Evolutionary conservation across 2,329 filamentous ascomycete species (phyloP).

Genomic region (Xylaria arbuscula): DNA sequence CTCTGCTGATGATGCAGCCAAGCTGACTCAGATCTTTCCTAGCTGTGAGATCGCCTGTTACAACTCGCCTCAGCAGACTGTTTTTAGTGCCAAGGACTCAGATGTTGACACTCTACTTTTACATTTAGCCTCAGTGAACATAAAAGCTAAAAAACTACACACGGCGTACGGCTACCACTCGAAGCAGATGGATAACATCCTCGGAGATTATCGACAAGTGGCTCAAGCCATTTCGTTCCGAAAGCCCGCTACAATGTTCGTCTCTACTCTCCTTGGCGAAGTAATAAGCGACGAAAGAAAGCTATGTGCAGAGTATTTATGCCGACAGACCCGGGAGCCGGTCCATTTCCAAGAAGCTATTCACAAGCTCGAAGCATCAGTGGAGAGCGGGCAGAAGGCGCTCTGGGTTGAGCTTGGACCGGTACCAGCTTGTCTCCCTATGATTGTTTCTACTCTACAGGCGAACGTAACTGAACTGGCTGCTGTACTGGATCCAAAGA

Average conservation of each 20-base stretch:
- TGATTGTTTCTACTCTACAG: slow-evolving; percentile 8
- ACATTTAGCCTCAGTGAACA: not conserved
- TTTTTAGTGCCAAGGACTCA: slow-evolving; percentile 11
- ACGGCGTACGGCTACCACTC: slow-evolving; percentile 30
- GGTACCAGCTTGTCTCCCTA: slow-evolving; percentile 7
- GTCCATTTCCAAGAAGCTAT: slow-evolving; percentile 14
- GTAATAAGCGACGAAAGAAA: slow-evolving; percentile 13
- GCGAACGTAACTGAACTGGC: slow-evolving; percentile 4
- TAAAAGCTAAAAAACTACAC: slow-evolving; percentile 9
- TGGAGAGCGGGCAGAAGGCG: not conserved
- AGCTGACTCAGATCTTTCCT: slow-evolving; percentile 6
- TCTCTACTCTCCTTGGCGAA: slow-evolving; percentile 21
- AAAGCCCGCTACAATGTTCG: slow-evolving; percentile 4
- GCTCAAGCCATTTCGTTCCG: slow-evolving; percentile 10
- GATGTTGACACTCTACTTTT: slow-evolving; percentile 8
- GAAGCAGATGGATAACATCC: slow-evolving; percentile 25
- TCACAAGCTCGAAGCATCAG: not conserved
- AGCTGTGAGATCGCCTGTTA: slow-evolving; percentile 26
- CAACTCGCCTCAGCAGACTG: slow-evolving; percentile 20
- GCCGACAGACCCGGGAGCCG: slow-evolving; percentile 20
- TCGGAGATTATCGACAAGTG: slow-evolving; percentile 5
- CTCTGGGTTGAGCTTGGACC: slow-evolving; percentile 26
- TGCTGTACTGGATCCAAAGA: not conserved
- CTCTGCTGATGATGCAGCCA: slow-evolving; percentile 3
- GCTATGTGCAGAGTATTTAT: slow-evolving; percentile 14